Conservation (phyloP, 2,329 filamentous ascomycete genomes). For the Fusarium sp. region DNA sequence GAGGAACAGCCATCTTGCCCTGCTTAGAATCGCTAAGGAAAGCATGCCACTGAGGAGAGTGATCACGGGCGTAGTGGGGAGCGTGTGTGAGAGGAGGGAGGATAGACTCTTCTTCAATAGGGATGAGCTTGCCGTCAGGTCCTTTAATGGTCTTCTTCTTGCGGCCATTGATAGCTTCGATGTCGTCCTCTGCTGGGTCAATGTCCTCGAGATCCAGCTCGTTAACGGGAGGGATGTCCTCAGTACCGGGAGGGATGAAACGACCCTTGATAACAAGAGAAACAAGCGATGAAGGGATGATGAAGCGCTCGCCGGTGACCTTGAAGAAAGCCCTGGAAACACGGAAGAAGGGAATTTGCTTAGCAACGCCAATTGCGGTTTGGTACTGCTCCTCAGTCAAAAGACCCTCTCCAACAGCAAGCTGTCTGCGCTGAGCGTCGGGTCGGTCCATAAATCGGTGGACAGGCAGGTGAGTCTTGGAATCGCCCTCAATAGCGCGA, state of each 20-base stretch:
- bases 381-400: conserved; percentile 82
- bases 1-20: conserved; percentile 95
- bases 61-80: conserved; percentile 89
- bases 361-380: conserved; percentile 79
- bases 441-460: conserved; percentile 91
- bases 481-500: conserved; percentile 77
- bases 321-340: conserved; percentile 98
- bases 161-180: conserved; percentile 85
- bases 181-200: conserved; percentile 91
- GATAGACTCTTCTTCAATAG: conserved; percentile 72
- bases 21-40: conserved; percentile 96
- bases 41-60: conserved; percentile 91
- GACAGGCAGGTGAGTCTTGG: conserved; percentile 80
- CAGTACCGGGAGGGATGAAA: conserved; percentile 87
- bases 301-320: conserved; percentile 91
- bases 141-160: conserved; percentile 76
- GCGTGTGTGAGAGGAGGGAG: conserved; percentile 89
- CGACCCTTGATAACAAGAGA: conserved; percentile 96
- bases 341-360: conserved; percentile 84
- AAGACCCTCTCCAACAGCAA: conserved; percentile 77
- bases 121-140: conserved; percentile 67
- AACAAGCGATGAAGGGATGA: conserved; percentile 92
- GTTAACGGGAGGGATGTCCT: conserved; percentile 79
- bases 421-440: conserved; percentile 76
- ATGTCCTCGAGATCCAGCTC: conserved; percentile 87